Base-by-base conservation (phyloP, 2,329 filamentous ascomycete species). In the Apiospora phragmitis region DNA sequence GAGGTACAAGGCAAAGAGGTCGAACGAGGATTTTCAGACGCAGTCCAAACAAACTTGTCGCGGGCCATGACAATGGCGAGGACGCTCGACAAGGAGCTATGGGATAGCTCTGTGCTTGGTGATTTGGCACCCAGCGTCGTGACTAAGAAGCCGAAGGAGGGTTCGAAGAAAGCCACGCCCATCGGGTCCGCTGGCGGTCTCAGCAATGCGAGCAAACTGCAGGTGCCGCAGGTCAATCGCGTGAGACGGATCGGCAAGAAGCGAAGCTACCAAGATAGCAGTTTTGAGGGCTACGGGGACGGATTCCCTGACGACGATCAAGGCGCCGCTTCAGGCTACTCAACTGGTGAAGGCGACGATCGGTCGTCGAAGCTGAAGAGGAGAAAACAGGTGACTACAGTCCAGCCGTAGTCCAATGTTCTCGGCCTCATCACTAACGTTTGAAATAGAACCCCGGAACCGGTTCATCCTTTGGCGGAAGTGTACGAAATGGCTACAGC, bases 221-320 rank as follows among this genome's bases (percentile, higher is more conserved):
- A 81, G 38, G 81, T 79, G n/a, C 80, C 85, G 42, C 86, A 88
- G 70, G 80, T 82, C 14, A 80, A 83, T 49, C 85, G 92, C 69
- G 89, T 91, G 43, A 90, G 91, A 75, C 87, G 93, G 66, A 84
- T 86, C 70, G 86, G 89, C 72, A 93, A 92, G 83, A 94, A 94
- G 85, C 88, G 93, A 66, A 89, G 90, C 73, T 95, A 94, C 78
- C 90, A 91, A 49, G 93, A 95, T 73, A 88, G 86, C 75, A 93
- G 91, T 76, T 95, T 89, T 77, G 90, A 92, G 76, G 92, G 93
- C 55, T 94, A 94, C 76, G 88, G 89, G 62, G 92, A 94, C 74
- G 90, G 91, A 43, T 94, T 86, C 74, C 87, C 87, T 12, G 92
- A 94, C 73, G 91, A 93, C 73, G 92, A 92, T 72, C 80, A 79